phyloP scores from a whole-genome alignment of 2,329 filamentous ascomycete genomes.

The Beauveria rudraprayagi region DNA sequence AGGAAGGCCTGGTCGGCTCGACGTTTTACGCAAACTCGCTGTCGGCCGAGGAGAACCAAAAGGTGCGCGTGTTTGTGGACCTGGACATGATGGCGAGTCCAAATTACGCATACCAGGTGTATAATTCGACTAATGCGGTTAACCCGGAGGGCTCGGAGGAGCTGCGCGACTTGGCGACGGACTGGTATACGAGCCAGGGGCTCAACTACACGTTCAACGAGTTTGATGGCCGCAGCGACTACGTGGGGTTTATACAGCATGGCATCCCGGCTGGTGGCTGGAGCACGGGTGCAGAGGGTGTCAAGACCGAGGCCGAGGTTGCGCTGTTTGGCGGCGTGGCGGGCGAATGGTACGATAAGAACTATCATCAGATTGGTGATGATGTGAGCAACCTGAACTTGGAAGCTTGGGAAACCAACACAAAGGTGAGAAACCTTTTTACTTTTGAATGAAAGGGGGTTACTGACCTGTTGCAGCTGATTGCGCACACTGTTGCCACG shows the following conservation, averaged over 20 bases:
- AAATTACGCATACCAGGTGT: conserved; percentile 61
- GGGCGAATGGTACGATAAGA: conserved; percentile 50
- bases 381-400: conserved; percentile 49
- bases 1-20: conserved; percentile 57
- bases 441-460: background rate
- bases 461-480: conserved; percentile 33
- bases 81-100: conserved; percentile 64
- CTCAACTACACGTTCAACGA: conserved; percentile 62
- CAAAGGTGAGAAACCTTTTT: conserved; percentile 36
- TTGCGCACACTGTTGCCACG: conserved; percentile 65
- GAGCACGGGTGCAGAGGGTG: conserved; percentile 67
- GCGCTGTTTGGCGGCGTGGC: conserved; percentile 63
- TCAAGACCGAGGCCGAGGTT: conserved; percentile 63
- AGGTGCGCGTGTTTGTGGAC: conserved; percentile 60
- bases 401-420: conserved; percentile 54
- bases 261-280: conserved; percentile 70
- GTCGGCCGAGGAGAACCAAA: conserved; percentile 47
- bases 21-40: conserved; percentile 52
- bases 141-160: conserved; percentile 65
- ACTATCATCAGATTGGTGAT: conserved; percentile 57
- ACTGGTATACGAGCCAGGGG: conserved; percentile 55
- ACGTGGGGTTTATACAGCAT: conserved; percentile 65
- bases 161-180: conserved; percentile 57
- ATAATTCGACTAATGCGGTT: conserved; percentile 61
- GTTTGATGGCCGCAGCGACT: conserved; percentile 75